Conservation (phyloP, 2,329 filamentous ascomycete genomes). For the Juglanconis sp. region DNA sequence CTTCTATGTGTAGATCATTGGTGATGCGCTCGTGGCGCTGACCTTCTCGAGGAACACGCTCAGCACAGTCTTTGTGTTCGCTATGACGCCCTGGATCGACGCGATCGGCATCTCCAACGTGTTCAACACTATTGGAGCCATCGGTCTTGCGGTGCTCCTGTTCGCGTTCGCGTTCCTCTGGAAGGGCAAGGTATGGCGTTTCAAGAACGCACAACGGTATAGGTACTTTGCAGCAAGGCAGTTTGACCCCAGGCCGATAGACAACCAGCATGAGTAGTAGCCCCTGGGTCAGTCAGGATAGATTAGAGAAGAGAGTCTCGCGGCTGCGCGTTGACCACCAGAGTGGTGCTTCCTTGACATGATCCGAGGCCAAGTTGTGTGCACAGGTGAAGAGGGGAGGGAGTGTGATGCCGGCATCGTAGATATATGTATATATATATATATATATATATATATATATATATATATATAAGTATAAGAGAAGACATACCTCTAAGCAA, state of each 20-base stretch:
- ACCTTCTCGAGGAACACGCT: slow-evolving; percentile 18
- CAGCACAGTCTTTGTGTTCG: slow-evolving; percentile 18
- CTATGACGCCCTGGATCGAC: slow-evolving; percentile 17
- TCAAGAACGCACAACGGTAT: slow-evolving; percentile 11
- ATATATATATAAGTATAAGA: too few relatives aligned
- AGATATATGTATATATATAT: too few relatives aligned
- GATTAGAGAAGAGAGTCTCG: too few relatives aligned
- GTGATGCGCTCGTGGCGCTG: slow-evolving; percentile 18
- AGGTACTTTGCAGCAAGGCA: slow-evolving; percentile 17
- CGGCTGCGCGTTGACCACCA: too few relatives aligned
- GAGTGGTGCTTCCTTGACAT: too few relatives aligned
- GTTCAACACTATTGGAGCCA: slow-evolving; percentile 20
- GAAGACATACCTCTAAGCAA: too few relatives aligned
- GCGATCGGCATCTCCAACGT: slow-evolving; percentile 17
- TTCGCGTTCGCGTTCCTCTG: slow-evolving; percentile 18
- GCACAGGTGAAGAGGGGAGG: too few relatives aligned
- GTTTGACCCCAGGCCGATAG: slow-evolving; percentile 18
- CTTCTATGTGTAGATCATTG: slow-evolving; percentile 9
- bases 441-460: too few relatives aligned
- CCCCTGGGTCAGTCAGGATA: background rate
- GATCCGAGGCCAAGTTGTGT: too few relatives aligned
- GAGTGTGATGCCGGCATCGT: too few relatives aligned
- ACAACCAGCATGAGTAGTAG: slow-evolving; percentile 1
- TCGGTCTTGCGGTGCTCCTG: slow-evolving; percentile 14
- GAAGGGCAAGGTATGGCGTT: slow-evolving; percentile 18